phyloP scores from a whole-genome alignment of 2,329 filamentous ascomycete species.

The Monosporascus sp. region DNA sequence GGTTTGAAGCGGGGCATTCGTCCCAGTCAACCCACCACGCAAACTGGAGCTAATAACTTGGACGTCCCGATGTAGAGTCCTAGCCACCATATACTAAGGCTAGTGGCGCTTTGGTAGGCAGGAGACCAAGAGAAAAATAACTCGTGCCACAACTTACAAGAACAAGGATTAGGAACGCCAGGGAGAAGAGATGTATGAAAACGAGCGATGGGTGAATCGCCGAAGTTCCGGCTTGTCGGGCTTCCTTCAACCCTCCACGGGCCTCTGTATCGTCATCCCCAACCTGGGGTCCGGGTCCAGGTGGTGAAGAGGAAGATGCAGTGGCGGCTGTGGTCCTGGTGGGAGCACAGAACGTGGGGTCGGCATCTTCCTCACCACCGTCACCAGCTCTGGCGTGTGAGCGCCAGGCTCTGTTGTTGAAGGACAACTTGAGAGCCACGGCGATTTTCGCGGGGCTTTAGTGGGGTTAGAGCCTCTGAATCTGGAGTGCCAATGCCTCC shows the following conservation, averaged over 20 bases:
- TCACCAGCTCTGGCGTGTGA: constrained; percentile 22
- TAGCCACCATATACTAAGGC: not conserved
- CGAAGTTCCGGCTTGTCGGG: constrained; percentile 8
- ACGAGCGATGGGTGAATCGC: constrained; percentile 8
- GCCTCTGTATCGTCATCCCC: constrained; percentile 5
- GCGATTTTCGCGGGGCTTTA: constrained; percentile 29
- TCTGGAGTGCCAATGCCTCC: constrained; percentile 13
- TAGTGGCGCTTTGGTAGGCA: not conserved
- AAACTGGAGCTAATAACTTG: not conserved
- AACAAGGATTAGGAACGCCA: constrained; percentile 19
- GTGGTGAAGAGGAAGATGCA: constrained; percentile 1
- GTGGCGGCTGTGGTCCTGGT: not conserved
- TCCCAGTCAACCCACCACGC: not conserved
- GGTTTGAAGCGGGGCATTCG: not conserved
- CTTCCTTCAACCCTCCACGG: constrained; percentile 5
- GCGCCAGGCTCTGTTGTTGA: constrained; percentile 22
- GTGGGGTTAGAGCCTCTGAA: constrained; percentile 19
- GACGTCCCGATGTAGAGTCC: not conserved
- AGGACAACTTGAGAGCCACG: constrained; percentile 21
- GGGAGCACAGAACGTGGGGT: not conserved
- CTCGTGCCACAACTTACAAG: constrained; percentile 19
- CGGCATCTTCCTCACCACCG: not conserved
- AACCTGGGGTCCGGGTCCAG: not conserved
- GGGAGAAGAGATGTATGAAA: constrained; percentile 18
- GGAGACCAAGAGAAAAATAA: constrained; percentile 14